Evolutionary conservation across 2,329 filamentous ascomycete species (phyloP), one percentile per base, ranked within the genome.

Genomic region (Neonectria coccinea): DNA sequence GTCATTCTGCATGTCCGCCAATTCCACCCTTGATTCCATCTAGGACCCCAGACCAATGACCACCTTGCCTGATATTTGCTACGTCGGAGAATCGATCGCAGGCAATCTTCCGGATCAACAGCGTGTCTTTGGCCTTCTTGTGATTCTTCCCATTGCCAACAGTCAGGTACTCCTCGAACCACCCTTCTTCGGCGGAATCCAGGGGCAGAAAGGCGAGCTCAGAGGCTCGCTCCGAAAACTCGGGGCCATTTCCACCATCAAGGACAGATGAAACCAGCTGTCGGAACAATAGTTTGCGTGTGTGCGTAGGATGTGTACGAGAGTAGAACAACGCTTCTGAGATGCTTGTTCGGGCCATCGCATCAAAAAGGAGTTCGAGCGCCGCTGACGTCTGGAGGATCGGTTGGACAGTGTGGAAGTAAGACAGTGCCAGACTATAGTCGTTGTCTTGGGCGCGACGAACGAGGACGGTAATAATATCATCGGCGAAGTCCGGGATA

Each of bases 401-500:
- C 2, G 93, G 93, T 68, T 89, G 89, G 1, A 91, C 89, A 12
- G 90, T 88, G 69, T 94, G 86, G 79, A 92, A 96, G 79, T 96
- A 97, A 11, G 92, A 90, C 29, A 96, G 84, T 0, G 92, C 86
- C 2, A 94, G 83, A 27, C 81, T 85, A 71, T 88, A 86, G 74
- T 93, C 89, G 61, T 85, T 80, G 45, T 84, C 80, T 41, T 86
- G 79, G 22, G 88, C 84, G 67, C 89, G 85, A 41, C 86, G 85
- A 56, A 92, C 87, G 5, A 96, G 86, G 5, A 86, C 85, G 27
- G 86, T 85, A 70, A 96, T 84, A 56, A 97, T 94, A 66, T 97
- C 92, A 79, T 96, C 92, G 61, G 92, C 87, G 73, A 96, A 97
- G 58, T 93, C 93, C 39, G 92, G 89, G 20, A 91, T 89, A 5